phyloP scores from a whole-genome alignment of 2,329 filamentous ascomycete species.

The Lachnellula arida region DNA sequence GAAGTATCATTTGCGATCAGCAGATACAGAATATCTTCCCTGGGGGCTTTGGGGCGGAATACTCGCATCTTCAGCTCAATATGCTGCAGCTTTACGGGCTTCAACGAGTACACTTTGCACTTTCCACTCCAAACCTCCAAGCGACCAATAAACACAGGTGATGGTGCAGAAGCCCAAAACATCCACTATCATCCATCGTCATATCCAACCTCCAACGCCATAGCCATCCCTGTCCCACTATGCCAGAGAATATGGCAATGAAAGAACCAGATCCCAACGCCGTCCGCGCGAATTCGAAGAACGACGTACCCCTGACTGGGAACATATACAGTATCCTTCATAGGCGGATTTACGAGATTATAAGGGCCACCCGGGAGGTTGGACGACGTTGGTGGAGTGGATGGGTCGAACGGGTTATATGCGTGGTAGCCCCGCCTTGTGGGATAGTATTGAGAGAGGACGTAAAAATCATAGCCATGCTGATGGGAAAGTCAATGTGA shows the following conservation, averaged over 20 bases:
- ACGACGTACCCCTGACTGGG: conserved; percentile 37
- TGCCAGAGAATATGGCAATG: conserved; percentile 42
- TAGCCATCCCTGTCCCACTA: conserved; percentile 39
- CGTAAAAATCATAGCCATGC: conserved; percentile 27
- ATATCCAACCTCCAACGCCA: conserved; percentile 22
- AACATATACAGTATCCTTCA: conserved; percentile 42
- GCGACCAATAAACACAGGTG: too few relatives aligned
- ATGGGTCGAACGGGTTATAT: conserved; percentile 33
- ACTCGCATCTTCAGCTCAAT: too few relatives aligned
- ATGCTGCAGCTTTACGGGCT: too few relatives aligned
- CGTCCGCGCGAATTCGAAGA: conserved; percentile 43
- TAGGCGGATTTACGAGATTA: conserved; percentile 22
- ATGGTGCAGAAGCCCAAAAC: too few relatives aligned
- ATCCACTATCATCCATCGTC: neutral
- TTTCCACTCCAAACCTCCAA: too few relatives aligned
- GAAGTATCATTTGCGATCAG: too few relatives aligned
- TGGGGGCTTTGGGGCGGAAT: too few relatives aligned
- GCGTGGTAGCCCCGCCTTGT: conserved; percentile 11
- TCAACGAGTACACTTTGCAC: too few relatives aligned
- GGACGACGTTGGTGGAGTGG: neutral
- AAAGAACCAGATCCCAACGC: conserved; percentile 48
- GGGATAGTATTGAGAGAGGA: conserved; percentile 5
- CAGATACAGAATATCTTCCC: too few relatives aligned
- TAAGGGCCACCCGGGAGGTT: neutral
- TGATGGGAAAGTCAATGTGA: neutral